Percentiles rank a stretch among this genome's conserved stretches.
Evolutionary conservation across 164 flowering plant species (phyloP).

Genomic region (Cinnamomum micranthum): DNA sequence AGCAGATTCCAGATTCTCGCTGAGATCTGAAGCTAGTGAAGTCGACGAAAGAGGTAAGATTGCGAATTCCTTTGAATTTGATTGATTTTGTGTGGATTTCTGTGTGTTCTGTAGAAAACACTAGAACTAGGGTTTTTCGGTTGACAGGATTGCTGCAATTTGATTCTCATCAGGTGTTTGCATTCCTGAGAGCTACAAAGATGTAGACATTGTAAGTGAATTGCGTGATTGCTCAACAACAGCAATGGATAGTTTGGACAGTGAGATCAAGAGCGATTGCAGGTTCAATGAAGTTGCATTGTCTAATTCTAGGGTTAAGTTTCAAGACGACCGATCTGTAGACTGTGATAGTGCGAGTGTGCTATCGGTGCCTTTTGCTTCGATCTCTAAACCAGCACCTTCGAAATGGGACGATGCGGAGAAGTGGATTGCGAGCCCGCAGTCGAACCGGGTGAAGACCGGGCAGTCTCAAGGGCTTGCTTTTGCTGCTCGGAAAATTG

Average conservation of each 20-base stretch:
- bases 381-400: slow-evolving; percentile 72
- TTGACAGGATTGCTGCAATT: not conserved
- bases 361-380: slow-evolving; percentile 38
- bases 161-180: slow-evolving; percentile 27
- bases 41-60: slow-evolving; percentile 40
- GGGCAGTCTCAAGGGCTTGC: slow-evolving; percentile 36
- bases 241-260: slow-evolving; percentile 14
- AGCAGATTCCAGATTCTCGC: slow-evolving; percentile 36
- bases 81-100: not conserved
- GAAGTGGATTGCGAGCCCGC: slow-evolving; percentile 91
- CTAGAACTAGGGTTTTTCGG: not conserved
- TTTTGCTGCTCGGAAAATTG: slow-evolving; percentile 34
- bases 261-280: slow-evolving; percentile 29
- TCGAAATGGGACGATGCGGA: slow-evolving; percentile 98
- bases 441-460: slow-evolving; percentile 38
- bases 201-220: slow-evolving; percentile 64
- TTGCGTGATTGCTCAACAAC: slow-evolving; percentile 38
- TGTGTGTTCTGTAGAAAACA: not conserved
- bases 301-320: slow-evolving; percentile 38
- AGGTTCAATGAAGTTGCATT: slow-evolving; percentile 31
- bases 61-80: not conserved
- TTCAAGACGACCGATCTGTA: slow-evolving; percentile 36
- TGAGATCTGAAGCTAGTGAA: slow-evolving; percentile 42
- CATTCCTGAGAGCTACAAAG: slow-evolving; percentile 53
- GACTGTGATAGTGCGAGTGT: slow-evolving; percentile 39